These are phyloP conservation scores for Dictyophora rubrovolvata DNA, from an alignment of 768 basidiomycete species.

Conservation along the genomic window DNA sequence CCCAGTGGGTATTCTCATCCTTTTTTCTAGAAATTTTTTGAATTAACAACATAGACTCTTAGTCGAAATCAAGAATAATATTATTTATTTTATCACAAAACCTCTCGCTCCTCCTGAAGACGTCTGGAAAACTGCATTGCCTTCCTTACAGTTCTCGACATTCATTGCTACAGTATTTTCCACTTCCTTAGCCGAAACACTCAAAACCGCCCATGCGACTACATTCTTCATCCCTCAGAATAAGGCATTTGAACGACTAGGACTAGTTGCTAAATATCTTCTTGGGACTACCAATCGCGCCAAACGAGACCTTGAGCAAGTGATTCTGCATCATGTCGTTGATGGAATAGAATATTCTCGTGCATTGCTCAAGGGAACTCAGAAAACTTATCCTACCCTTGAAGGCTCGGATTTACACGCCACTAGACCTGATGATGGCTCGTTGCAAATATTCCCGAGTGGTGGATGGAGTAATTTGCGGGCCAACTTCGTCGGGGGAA, in stretches of 20 bases:
- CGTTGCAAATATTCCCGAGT: slow-evolving; percentile 46
- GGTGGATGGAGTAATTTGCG: slow-evolving; percentile 73
- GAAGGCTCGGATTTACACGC: slow-evolving; percentile 79
- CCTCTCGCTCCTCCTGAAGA: slow-evolving; percentile 78
- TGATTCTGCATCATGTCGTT: slow-evolving; percentile 83
- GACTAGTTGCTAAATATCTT: slow-evolving; percentile 82
- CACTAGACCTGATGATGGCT: slow-evolving; percentile 39
- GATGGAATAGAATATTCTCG: slow-evolving; percentile 64
- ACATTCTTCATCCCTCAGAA: slow-evolving; percentile 87
- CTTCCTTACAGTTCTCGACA: slow-evolving; percentile 74
- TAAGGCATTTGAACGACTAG: slow-evolving; percentile 77
- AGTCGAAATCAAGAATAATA: slow-evolving; percentile 67
- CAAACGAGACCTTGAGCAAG: slow-evolving; percentile 68
- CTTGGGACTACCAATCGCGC: slow-evolving; percentile 52
- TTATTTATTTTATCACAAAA: slow-evolving; percentile 84
- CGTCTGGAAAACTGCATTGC: slow-evolving; percentile 69
- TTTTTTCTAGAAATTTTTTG: background rate
- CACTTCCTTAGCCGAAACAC: slow-evolving; percentile 62
- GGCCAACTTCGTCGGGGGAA: slow-evolving; percentile 40
- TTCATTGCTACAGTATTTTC: slow-evolving; percentile 90
- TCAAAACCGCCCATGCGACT: slow-evolving; percentile 55
- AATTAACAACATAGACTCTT: slow-evolving; percentile 11
- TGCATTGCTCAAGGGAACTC: slow-evolving; percentile 50
- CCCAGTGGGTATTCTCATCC: slow-evolving; percentile 41
- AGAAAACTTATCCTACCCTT: slow-evolving; percentile 67